Percentiles rank a stretch among this genome's conserved stretches.
Evolutionary conservation across 768 basidiomycete genomes (phyloP).

Genomic region (Tylopilus cervinicoccineus): DNA sequence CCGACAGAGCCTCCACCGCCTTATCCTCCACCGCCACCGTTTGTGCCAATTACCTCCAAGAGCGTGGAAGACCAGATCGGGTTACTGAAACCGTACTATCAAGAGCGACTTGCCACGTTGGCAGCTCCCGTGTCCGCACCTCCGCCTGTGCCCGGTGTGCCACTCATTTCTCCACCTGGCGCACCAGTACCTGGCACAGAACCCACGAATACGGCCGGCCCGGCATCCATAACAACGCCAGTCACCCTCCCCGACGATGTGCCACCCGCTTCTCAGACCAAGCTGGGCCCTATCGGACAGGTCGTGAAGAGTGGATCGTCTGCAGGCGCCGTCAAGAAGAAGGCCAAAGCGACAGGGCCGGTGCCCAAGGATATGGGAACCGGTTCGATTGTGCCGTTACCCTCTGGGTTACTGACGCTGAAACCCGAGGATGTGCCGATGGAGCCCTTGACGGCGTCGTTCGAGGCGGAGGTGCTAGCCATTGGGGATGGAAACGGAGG

Average conservation of each 20-base stretch:
- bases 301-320: constrained; percentile 50
- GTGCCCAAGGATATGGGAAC: constrained; percentile 21
- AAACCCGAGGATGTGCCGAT: constrained; percentile 20
- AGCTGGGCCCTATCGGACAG: constrained; percentile 79
- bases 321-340: constrained; percentile 59
- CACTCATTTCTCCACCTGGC: constrained; percentile 13
- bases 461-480: constrained; percentile 8
- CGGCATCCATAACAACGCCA: constrained; percentile 5
- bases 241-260: constrained; percentile 61
- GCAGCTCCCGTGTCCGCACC: constrained; percentile 27
- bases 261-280: constrained; percentile 54
- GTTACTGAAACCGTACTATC: constrained; percentile 74
- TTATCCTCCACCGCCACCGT: constrained; percentile 81
- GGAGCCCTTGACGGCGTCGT: constrained; percentile 13
- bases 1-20: constrained; percentile 75
- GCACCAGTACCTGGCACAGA: background rate
- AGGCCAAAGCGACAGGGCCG: constrained; percentile 28
- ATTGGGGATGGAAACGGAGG: constrained; percentile 7
- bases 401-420: constrained; percentile 14
- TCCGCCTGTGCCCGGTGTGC: constrained; percentile 12
- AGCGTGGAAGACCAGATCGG: constrained; percentile 81
- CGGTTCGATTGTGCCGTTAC: constrained; percentile 18
- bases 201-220: background rate
- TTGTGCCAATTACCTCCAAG: constrained; percentile 63
- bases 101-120: constrained; percentile 47